These are phyloP conservation scores for Castanea mollissima DNA, from an alignment of 306 rosid genomes.

Conservation along the genomic window DNA sequence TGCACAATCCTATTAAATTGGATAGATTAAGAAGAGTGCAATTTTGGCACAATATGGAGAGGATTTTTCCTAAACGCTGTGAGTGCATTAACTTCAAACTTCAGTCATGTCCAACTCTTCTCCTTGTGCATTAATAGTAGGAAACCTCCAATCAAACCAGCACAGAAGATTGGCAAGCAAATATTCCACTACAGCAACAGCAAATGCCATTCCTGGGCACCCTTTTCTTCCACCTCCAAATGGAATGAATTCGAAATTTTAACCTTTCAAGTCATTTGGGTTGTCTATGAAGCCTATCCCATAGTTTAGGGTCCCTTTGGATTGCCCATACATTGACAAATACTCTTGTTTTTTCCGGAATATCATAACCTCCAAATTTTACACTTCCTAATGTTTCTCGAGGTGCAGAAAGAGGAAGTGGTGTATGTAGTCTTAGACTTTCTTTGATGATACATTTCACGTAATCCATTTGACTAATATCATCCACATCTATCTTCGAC, in stretches of 20 bases:
- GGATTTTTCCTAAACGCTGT: too few species aligned
- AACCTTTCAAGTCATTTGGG: background rate
- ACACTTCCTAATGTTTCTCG: slow-evolving; percentile 10
- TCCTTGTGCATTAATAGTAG: background rate
- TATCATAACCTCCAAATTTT: slow-evolving; percentile 9
- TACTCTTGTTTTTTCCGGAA: slow-evolving; percentile 20
- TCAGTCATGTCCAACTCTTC: too few species aligned
- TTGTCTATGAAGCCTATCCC: slow-evolving; percentile 25
- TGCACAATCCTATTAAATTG: background rate
- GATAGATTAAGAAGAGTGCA: too few species aligned
- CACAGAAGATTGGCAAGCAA: too few species aligned
- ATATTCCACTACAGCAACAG: too few species aligned
- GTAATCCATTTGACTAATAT: slow-evolving; percentile 26
- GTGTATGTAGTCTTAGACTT: slow-evolving; percentile 29
- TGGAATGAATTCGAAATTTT: slow-evolving; percentile 10
- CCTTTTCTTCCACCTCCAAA: too few species aligned
- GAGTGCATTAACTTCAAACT: too few species aligned
- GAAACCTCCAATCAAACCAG: too few species aligned
- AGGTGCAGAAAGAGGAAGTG: slow-evolving; percentile 22
- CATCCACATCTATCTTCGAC: background rate
- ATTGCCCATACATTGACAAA: slow-evolving; percentile 26
- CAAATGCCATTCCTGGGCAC: too few species aligned
- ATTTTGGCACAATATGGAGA: too few species aligned
- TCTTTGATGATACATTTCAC: slow-evolving; percentile 33
- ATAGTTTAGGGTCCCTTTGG: slow-evolving; percentile 26